A percentile compares a stretch with the other conserved stretches of the same genome.
phyloP scores from a whole-genome alignment of 768 basidiomycete species.

The Mycena sanguinolenta region DNA sequence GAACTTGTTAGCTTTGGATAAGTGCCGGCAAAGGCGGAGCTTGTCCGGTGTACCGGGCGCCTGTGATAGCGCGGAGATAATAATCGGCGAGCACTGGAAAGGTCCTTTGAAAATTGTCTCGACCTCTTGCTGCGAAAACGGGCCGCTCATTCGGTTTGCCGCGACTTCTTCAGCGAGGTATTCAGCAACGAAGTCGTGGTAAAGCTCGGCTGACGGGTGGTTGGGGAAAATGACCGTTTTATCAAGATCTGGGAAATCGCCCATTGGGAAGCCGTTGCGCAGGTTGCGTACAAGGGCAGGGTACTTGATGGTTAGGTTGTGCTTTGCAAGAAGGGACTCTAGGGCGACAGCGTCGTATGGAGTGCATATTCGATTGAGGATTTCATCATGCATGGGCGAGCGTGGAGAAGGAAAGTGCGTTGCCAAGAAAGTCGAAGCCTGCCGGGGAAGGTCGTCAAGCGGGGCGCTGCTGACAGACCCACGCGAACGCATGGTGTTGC shows the following conservation, averaged over 20 bases:
- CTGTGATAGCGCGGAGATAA: constrained; percentile 33
- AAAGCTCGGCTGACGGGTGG: not conserved
- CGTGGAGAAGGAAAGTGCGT: not conserved
- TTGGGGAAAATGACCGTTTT: constrained; percentile 24
- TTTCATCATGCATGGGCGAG: not conserved
- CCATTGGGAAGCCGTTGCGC: constrained; percentile 29
- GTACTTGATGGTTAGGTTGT: not conserved
- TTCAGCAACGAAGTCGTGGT: constrained; percentile 22
- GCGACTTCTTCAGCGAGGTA: constrained; percentile 33
- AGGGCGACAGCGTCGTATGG: constrained; percentile 14
- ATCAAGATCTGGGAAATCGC: constrained; percentile 36
- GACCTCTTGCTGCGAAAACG: constrained; percentile 29
- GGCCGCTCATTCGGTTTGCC: constrained; percentile 33
- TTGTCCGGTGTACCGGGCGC: constrained; percentile 34
- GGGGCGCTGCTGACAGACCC: not conserved
- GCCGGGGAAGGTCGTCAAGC: accelerated
- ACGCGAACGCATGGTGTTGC: constrained; percentile 15
- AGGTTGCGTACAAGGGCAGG: not conserved
- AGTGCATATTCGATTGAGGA: not conserved
- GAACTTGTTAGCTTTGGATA: constrained; percentile 29
- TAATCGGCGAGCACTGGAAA: constrained; percentile 39
- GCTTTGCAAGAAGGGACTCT: not conserved
- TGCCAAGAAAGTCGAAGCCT: not conserved
- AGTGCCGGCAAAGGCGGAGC: constrained; percentile 33
- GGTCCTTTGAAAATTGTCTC: constrained; percentile 37